Base-by-base conservation (phyloP, 139 green algal species). In the Chlamydomonas sp. region DNA sequence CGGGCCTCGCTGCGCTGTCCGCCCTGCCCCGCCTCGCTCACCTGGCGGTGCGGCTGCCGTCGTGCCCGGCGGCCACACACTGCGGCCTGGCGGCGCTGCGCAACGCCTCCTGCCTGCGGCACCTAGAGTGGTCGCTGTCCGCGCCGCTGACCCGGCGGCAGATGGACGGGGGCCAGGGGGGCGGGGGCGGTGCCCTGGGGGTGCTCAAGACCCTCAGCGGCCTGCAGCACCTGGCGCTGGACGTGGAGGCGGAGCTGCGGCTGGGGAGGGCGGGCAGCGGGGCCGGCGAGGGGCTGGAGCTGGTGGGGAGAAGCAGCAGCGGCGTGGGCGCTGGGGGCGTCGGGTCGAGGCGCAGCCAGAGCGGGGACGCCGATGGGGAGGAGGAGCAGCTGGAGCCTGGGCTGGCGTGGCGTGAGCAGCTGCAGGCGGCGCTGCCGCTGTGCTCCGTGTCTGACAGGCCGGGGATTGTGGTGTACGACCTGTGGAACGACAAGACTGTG, bases 121-220 rank as follows among this genome's bases (percentile, higher is more conserved):
- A 88, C 74, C 74, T 88, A 61, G 82, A 87, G 82, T 87, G 82
- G 82, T 80, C 72, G 72, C 31, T 87, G 61, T 10, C 71, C 7
- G 61, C 73, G 61, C 82, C 71, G 8, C 10, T 87, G 81, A 10
- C n/a, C 12, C 18, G 18, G 5, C 49, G 49, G 1, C 49, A 57
- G 74, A 15, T 78, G 5, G 74, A 15, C 31, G 31, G 31, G 31
- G 31, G 31, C 31, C 31, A 49, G 31, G 31, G 31, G 31, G 31
- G 31, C 31, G 31, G 31, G 31, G 31, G 31, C 31, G 31, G 31
- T 71, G 66, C 66, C 66, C 14, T 71, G 31, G 31, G 31, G 31
- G 31, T 49, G 31, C 31, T 49, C 31, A 49, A 49, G 31, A 49
- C 31, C 31, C 31, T 49, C 31, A 49, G 31, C 31, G 31, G 31